Evolutionary conservation across 176 grass and related monocot genomes (phyloP).

Genomic region (Oryza longistaminata): DNA sequence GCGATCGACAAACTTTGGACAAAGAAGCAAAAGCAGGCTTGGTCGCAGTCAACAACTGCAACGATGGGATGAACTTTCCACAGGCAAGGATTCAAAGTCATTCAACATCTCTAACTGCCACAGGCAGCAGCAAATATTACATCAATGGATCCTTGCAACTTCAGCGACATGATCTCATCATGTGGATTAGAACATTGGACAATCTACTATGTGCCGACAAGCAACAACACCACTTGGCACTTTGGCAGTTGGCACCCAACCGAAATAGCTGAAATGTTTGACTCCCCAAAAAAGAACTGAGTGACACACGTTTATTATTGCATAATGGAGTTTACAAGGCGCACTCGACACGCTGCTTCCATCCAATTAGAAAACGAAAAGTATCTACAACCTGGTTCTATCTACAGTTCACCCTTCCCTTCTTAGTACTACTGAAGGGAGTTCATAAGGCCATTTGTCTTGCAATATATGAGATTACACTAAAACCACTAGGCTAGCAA

Average conservation of each 20-base stretch:
- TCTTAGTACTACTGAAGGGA: slow-evolving; percentile 42
- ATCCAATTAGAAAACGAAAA: slow-evolving; percentile 40
- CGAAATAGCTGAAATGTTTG: slow-evolving; percentile 28
- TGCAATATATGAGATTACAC: slow-evolving; percentile 46
- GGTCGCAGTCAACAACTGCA: slow-evolving; percentile 47
- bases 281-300: slow-evolving; percentile 16
- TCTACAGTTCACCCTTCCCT: slow-evolving; percentile 61
- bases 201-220: slow-evolving; percentile 22
- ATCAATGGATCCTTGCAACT: not conserved
- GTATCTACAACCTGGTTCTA: slow-evolving; percentile 82
- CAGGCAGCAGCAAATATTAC: slow-evolving; percentile 5
- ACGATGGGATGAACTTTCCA: slow-evolving; percentile 20
- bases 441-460: slow-evolving; percentile 47
- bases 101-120: slow-evolving; percentile 44
- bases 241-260: not conserved
- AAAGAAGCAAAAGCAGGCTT: not conserved
- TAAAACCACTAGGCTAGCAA: slow-evolving; percentile 49
- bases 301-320: slow-evolving; percentile 49
- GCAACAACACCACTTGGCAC: slow-evolving; percentile 20
- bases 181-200: slow-evolving; percentile 39
- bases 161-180: slow-evolving; percentile 23
- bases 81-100: slow-evolving; percentile 43
- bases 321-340: slow-evolving; percentile 42
- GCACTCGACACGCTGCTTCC: slow-evolving; percentile 34
- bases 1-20: not conserved